Conservation (phyloP, 1,284 basidiomycete species). For the Apiotrichum siamense region DNA sequence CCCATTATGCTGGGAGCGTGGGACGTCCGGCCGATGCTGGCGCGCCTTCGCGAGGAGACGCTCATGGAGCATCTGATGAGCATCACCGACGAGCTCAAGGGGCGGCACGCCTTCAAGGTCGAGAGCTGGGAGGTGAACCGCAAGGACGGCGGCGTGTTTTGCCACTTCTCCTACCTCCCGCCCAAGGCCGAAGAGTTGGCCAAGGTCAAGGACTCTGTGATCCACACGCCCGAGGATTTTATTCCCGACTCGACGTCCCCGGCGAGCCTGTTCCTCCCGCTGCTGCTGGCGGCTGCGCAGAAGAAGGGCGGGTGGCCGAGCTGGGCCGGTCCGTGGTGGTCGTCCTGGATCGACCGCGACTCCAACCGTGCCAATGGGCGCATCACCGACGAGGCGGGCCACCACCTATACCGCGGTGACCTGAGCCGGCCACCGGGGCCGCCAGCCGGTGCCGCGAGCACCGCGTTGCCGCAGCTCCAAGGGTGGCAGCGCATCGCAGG, state of each 20-base stretch:
- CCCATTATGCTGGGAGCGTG: conserved; percentile 40
- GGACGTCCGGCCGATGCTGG: conserved; percentile 38
- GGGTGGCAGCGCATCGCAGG: conserved; percentile 39
- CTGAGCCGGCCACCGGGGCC: not conserved
- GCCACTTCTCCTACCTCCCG: conserved; percentile 63
- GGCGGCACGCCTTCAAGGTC: conserved; percentile 35
- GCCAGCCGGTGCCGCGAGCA: not conserved
- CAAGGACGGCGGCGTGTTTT: conserved; percentile 63
- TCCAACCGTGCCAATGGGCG: not conserved
- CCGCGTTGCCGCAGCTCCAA: conserved; percentile 7
- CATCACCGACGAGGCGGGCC: conserved; percentile 7
- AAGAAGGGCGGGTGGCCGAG: conserved; percentile 42
- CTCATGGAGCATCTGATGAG: conserved; percentile 41
- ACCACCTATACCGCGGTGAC: conserved; percentile 15
- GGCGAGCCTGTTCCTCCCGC: conserved; percentile 37
- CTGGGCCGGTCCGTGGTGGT: conserved; percentile 45
- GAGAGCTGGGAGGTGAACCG: conserved; percentile 44
- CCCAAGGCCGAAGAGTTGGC: conserved; percentile 24
- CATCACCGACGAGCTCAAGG: conserved; percentile 33
- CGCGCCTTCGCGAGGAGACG: conserved; percentile 34
- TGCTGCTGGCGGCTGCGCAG: conserved; percentile 32
- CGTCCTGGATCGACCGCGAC: conserved; percentile 9
- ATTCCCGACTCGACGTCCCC: conserved; percentile 23
- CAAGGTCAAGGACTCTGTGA: conserved; percentile 9
- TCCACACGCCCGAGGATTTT: conserved; percentile 22